Evolutionary conservation across 148 eudicot species (phyloP).

Genomic region (Rhododendron ovatum): DNA sequence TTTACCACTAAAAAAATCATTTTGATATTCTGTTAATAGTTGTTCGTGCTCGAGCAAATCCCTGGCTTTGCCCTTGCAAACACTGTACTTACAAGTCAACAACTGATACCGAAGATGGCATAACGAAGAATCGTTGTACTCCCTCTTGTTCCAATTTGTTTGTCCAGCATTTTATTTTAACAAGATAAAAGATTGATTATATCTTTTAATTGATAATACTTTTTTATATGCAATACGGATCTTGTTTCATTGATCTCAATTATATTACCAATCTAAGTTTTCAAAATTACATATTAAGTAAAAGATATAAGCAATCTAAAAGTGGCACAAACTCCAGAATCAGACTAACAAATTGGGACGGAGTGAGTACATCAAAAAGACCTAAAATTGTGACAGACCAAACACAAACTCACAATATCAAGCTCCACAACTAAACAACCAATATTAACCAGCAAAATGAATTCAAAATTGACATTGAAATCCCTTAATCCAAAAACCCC

Average conservation of each 20-base stretch:
- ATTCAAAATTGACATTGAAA: not conserved
- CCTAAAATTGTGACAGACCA: not conserved
- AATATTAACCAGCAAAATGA: not conserved
- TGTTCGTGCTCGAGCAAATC: not conserved
- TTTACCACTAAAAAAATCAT: not conserved
- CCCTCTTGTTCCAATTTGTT: no score
- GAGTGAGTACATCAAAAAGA: not conserved
- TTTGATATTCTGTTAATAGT: not conserved
- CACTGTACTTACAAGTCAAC: not conserved
- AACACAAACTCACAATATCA: not conserved
- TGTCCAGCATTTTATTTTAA: no score
- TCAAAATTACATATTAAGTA: no score
- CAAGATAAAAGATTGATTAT: no score
- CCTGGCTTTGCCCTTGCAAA: not conserved
- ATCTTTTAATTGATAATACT: no score
- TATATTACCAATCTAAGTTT: no score
- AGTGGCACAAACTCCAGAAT: not conserved
- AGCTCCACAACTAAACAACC: not conserved
- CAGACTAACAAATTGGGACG: not conserved
- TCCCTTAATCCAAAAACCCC: not conserved
- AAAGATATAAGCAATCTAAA: not conserved
- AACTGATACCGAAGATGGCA: not conserved
- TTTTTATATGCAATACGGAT: no score
- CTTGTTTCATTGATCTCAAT: no score
- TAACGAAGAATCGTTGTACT: not conserved